Percentiles rank a stretch among this genome's conserved stretches.
Conservation (phyloP, 2,329 filamentous ascomycete genomes). For the Talaromyces sp. region DNA sequence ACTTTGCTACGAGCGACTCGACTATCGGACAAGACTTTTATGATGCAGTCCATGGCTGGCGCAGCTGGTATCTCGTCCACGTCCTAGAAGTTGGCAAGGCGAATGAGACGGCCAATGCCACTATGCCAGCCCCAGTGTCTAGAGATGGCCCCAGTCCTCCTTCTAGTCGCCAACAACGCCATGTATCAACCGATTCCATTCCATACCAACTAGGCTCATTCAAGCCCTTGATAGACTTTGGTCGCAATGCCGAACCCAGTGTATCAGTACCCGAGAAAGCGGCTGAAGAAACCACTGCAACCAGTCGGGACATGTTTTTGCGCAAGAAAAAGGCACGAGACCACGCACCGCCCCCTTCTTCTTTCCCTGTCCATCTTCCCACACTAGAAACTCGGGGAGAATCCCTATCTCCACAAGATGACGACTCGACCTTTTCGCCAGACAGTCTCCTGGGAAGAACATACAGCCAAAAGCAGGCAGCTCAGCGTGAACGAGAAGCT, state of each 20-base stretch:
- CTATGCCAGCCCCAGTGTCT: conserved; percentile 21
- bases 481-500: conserved; percentile 41
- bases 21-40: conserved; percentile 67
- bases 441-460: conserved; percentile 40
- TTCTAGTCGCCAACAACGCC: conserved; percentile 24
- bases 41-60: conserved; percentile 72
- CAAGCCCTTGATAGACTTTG: conserved; percentile 65
- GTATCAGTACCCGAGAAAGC: background rate
- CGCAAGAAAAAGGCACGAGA: conserved; percentile 32
- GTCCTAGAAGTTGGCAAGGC: conserved; percentile 60
- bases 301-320: conserved; percentile 27
- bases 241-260: conserved; percentile 56
- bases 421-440: conserved; percentile 37
- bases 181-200: conserved; percentile 21
- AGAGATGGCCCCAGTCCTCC: conserved; percentile 26
- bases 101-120: conserved; percentile 18
- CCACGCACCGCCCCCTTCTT: conserved; percentile 32
- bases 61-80: conserved; percentile 86
- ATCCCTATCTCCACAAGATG: conserved; percentile 20
- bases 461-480: conserved; percentile 41
- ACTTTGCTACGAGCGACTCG: conserved; percentile 78
- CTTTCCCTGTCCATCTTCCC: conserved; percentile 29
- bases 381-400: conserved; percentile 27
- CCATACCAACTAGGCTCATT: conserved; percentile 65
- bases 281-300: conserved; percentile 1